Evolutionary conservation across 352 stramenopile species (phyloP).

Genomic region (Phytophthora vignae): DNA sequence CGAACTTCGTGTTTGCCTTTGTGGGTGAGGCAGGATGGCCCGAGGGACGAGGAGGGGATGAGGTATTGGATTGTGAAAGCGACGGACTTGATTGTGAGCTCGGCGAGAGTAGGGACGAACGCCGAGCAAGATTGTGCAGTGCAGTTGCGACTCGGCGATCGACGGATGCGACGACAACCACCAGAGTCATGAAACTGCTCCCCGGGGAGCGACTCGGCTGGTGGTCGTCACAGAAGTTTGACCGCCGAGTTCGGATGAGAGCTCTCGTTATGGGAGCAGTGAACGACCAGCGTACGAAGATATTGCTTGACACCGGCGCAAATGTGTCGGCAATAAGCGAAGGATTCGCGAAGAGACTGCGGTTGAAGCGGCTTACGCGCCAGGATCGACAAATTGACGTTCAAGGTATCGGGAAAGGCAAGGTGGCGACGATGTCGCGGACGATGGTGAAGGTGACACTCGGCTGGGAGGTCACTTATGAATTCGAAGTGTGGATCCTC

Average conservation of each 20-base stretch:
- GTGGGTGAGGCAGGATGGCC: too few species aligned
- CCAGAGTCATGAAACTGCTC: neutral
- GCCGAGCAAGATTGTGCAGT: too few species aligned
- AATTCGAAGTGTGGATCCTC: slow-evolving; percentile 15
- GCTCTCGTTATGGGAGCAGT: neutral
- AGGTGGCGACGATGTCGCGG: neutral
- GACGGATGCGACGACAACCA: neutral
- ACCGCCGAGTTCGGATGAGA: neutral
- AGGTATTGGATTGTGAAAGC: too few species aligned
- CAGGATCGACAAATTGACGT: neutral
- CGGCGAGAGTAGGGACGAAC: too few species aligned
- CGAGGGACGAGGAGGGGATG: too few species aligned
- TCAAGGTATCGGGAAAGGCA: neutral
- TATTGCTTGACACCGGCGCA: neutral
- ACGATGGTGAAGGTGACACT: neutral
- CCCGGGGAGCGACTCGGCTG: neutral
- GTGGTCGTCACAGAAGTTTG: neutral
- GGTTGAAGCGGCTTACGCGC: neutral
- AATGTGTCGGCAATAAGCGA: neutral
- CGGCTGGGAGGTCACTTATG: neutral
- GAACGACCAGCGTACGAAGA: neutral
- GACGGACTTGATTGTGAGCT: too few species aligned
- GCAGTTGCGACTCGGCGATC: too few species aligned
- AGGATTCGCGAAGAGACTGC: neutral
- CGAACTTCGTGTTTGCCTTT: neutral